phyloP scores from a whole-genome alignment of 257 asterid genomes.

The Forsythia suspensa region DNA sequence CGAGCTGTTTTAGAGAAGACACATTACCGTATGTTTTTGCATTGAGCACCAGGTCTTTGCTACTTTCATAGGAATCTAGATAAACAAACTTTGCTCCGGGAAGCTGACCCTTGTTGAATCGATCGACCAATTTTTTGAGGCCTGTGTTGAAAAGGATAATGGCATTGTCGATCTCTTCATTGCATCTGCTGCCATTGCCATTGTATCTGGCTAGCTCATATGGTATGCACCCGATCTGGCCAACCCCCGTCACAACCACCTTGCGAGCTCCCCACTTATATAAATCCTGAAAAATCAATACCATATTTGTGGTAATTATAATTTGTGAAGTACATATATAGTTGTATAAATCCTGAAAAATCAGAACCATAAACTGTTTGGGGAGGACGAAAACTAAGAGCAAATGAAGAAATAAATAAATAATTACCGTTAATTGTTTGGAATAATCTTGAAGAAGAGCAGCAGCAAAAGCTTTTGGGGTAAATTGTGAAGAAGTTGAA shows the following conservation, averaged over 20 bases:
- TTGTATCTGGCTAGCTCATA: conserved; percentile 70
- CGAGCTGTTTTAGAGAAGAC: neutral
- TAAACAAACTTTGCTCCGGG: conserved; percentile 72
- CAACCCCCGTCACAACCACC: conserved; percentile 66
- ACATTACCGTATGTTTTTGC: conserved; percentile 65
- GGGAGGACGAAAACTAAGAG: neutral
- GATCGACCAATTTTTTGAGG: conserved; percentile 56
- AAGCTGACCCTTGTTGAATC: conserved; percentile 56
- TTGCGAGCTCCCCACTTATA: conserved; percentile 81
- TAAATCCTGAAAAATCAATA: conserved; percentile 37
- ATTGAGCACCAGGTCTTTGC: conserved; percentile 56
- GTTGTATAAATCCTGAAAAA: too few species aligned
- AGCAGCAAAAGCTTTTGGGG: conserved; percentile 67
- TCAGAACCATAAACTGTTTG: too few species aligned
- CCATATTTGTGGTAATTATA: neutral
- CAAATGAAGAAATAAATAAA: neutral
- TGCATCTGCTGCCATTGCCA: conserved; percentile 74
- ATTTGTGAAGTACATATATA: neutral
- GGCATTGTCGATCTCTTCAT: conserved; percentile 83
- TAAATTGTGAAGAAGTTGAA: conserved; percentile 51
- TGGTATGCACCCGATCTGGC: conserved; percentile 89
- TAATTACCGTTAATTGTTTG: conserved; percentile 52
- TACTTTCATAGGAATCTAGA: conserved; percentile 68
- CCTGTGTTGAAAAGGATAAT: conserved; percentile 67
- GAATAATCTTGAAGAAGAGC: conserved; percentile 76